Base-by-base conservation (phyloP, 192 early-diverging fungal genomes). In the Linnemannia zychae region DNA sequence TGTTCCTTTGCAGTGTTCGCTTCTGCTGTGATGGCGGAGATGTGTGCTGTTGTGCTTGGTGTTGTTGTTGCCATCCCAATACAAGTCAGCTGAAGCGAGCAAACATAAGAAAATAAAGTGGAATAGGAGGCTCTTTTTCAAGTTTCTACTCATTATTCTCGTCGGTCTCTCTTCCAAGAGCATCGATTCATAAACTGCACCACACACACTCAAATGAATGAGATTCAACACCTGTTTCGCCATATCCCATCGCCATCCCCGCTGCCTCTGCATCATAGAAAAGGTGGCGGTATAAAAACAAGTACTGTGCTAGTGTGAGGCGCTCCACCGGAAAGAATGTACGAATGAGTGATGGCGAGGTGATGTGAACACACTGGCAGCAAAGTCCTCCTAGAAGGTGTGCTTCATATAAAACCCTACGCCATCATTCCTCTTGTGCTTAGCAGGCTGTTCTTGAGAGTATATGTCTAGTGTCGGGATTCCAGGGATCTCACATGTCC, bases 401-500 rank as follows among this genome's bases (percentile, higher is more conserved):
- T 44, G 9, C 40, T 44, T 44, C 40, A 44, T 44, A 44, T 9
- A 44, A 3, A 44, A 44, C 40, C n/a, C 40, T 44, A 44, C 9
- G 40, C 4, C 40, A 9, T 9, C 9, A 9, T 9, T 44, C 40
- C 40, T 44, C 40, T 9, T 44, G 40, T 3, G 40, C 24, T 63
- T 31, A 1, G 57, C 28, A 31, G 28, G 3, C 57, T 31, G 24
- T 12, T 44, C 40, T 44, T 44, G 28, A 63, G 28, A 16, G 28
- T 31, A 28, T 63, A 28, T 2, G 11, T 5, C 4, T n/a, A 63
- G 3, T 7, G 57, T 63, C 57, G 57, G 57, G 28, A 63, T 33
- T 31, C 57, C 28, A 63, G 57, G 57, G 57, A 63, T 63, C 57
- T 63, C 28, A 63, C 28, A 63, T 28, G 57, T 63, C 57, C 57